phyloP scores from a whole-genome alignment of 306 rosid genomes.

The Cucumis sativus region Cucumber_9930_V3 NC_026661.2:3802001-3802500 shows the following conservation, averaged over 20 bases:
- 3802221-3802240: constrained; percentile 29
- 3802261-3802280: too few relatives aligned
- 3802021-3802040: too few relatives aligned
- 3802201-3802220: neutral
- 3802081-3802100: too few relatives aligned
- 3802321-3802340: constrained; percentile 67
- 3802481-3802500: constrained; percentile 36
- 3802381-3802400: constrained; percentile 19
- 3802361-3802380: constrained; percentile 32
- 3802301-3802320: neutral
- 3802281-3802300: neutral
- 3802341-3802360: constrained; percentile 49
- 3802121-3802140: too few relatives aligned
- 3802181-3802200: neutral
- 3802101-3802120: too few relatives aligned
- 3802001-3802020: neutral
- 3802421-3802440: constrained; percentile 61
- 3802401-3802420: constrained; percentile 54
- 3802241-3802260: too few relatives aligned
- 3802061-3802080: too few relatives aligned
- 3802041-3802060: too few relatives aligned
- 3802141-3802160: neutral
- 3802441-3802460: constrained; percentile 25
- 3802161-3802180: too few relatives aligned
- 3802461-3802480: constrained; percentile 43